These are phyloP conservation scores for Trichoderma gracile DNA, from an alignment of 2,329 filamentous ascomycete species.

Conservation along the genomic window DNA sequence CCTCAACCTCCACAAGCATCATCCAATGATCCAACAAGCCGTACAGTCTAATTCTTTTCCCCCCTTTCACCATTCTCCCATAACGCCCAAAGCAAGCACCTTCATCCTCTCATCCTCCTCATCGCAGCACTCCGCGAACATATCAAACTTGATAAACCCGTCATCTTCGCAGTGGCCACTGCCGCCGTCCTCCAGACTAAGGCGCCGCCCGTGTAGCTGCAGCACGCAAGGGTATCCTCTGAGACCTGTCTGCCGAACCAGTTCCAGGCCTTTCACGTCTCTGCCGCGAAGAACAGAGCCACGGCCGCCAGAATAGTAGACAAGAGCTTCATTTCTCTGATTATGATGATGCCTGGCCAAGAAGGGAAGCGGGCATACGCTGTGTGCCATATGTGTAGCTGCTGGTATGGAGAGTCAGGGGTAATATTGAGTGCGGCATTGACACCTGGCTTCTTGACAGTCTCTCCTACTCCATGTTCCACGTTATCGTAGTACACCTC, in stretches of 20 bases:
- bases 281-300: neutral
- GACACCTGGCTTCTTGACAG: neutral
- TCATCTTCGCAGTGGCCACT: neutral
- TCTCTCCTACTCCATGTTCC: neutral
- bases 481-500: too few species aligned
- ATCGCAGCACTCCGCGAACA: neutral
- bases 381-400: neutral
- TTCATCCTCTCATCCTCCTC: neutral
- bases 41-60: too few species aligned
- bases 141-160: neutral
- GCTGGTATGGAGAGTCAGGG: neutral
- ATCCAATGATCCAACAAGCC: too few species aligned
- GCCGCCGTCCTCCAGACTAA: neutral
- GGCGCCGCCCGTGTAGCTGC: neutral
- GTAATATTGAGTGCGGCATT: neutral
- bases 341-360: too few species aligned
- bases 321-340: neutral
- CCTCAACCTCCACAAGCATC: too few species aligned
- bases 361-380: too few species aligned
- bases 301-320: neutral
- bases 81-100: too few species aligned
- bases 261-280: constrained; percentile 2
- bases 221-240: neutral
- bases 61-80: too few species aligned
- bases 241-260: neutral